A percentile compares a stretch with the other conserved stretches of the same genome.
phyloP scores from a whole-genome alignment of 495 filamentous ascomycete genomes.

The Podospora pseudopauciseta region DNA sequence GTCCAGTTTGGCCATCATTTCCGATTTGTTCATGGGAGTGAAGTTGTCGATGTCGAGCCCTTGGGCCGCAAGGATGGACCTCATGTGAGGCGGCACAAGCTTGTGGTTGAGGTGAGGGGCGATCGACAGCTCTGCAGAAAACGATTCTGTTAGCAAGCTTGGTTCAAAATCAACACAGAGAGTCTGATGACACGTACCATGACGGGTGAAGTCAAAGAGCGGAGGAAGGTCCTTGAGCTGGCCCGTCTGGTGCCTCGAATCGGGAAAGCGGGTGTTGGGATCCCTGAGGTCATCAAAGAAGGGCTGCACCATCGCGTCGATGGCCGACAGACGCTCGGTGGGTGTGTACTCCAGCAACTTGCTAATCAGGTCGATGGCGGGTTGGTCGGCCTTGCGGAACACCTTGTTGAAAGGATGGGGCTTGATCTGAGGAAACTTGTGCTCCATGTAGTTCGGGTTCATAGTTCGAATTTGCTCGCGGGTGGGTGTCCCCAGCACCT shows the following conservation, averaged over 20 bases:
- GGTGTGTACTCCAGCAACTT: slow-evolving; percentile 93
- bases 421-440: slow-evolving; percentile 99
- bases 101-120: slow-evolving; percentile 78
- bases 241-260: slow-evolving; percentile 82
- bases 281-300: slow-evolving; percentile 98
- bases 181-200: slow-evolving; percentile 60
- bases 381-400: slow-evolving; percentile 87
- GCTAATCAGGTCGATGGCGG: slow-evolving; percentile 94
- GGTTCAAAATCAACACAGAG: slow-evolving; percentile 5
- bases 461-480: slow-evolving; percentile 98
- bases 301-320: slow-evolving; percentile 96
- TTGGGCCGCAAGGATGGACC: slow-evolving; percentile 64
- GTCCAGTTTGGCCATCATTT: slow-evolving; percentile 97
- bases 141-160: background rate
- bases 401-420: slow-evolving; percentile 99
- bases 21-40: slow-evolving; percentile 79
- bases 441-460: slow-evolving; percentile 99
- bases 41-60: slow-evolving; percentile 94
- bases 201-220: slow-evolving; percentile 89
- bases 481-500: slow-evolving; percentile 96
- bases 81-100: slow-evolving; percentile 81
- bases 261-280: slow-evolving; percentile 79
- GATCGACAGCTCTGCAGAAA: slow-evolving; percentile 81
- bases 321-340: slow-evolving; percentile 86
- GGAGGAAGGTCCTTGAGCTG: slow-evolving; percentile 72